Evolutionary conservation across 139 green algal species (phyloP), one percentile per base, ranked within the genome.

Genomic region (Desmodesmus armatus): DNA sequence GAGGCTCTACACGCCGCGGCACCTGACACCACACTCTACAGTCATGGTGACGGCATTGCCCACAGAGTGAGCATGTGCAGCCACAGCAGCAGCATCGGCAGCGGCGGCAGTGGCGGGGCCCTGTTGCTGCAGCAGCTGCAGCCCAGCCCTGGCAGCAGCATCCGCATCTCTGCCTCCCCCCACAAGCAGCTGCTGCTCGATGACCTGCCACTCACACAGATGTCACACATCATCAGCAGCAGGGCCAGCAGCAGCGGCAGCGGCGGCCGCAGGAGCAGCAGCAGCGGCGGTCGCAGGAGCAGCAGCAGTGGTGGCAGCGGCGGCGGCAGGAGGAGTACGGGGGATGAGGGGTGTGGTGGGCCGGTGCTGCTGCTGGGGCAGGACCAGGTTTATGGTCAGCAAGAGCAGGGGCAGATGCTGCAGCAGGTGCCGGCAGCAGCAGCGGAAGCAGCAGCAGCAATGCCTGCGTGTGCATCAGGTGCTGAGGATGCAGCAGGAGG

Each of bases 11-110:
- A n/a, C n/a, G n/a, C n/a, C n/a, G n/a, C n/a, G n/a, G n/a, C n/a
- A n/a, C n/a, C n/a, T n/a, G n/a, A n/a, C n/a, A n/a, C n/a, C n/a
- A n/a, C n/a, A n/a, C n/a, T n/a, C n/a, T n/a, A n/a, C n/a, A n/a
- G n/a, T n/a, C n/a, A n/a, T n/a, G n/a, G n/a, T n/a, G n/a, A n/a
- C n/a, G n/a, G n/a, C n/a, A n/a, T n/a, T n/a, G n/a, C n/a, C n/a
- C n/a, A n/a, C n/a, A n/a, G n/a, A n/a, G n/a, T n/a, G n/a, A n/a
- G n/a, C n/a, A n/a, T n/a, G n/a, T n/a, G n/a, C n/a, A n/a, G n/a
- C n/a, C n/a, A n/a, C n/a, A 69, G 60, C 60, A 69, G 60, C 60
- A 69, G 60, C 60, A 69, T n/a, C 21, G n/a, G n/a, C 60, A 40
- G 60, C n/a, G 25, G 35, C 60, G n/a, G n/a, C 60, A 9, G n/a